phyloP scores from a whole-genome alignment of 129 eudicot genomes.

The Arctium lappa region DNA sequence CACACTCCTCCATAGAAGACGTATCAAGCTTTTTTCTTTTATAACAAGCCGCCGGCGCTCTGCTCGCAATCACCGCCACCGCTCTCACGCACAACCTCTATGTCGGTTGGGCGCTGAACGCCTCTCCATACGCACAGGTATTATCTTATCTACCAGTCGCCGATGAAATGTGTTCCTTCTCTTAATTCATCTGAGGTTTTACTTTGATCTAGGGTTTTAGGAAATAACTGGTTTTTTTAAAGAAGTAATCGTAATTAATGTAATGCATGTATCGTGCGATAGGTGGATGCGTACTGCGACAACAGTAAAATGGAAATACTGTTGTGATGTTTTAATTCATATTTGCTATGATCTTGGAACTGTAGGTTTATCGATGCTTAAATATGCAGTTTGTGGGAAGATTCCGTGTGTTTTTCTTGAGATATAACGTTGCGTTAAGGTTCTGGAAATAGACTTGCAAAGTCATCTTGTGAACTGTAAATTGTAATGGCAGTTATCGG shows the following conservation, averaged over 20 bases:
- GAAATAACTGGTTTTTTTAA: background rate
- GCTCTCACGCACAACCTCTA: background rate
- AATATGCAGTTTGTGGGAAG: constrained; percentile 1
- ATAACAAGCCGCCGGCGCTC: constrained; percentile 31
- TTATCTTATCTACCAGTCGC: background rate
- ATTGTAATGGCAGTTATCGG: background rate
- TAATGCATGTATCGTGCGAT: background rate
- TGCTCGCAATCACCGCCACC: constrained; percentile 6
- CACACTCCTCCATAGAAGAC: background rate
- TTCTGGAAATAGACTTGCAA: background rate
- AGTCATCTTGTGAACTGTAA: background rate
- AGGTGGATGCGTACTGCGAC: constrained; percentile 3
- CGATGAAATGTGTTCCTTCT: background rate
- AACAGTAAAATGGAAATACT: background rate
- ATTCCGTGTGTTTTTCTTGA: background rate
- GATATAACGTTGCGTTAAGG: background rate
- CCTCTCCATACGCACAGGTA: constrained; percentile 14
- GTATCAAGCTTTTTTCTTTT: constrained; percentile 3
- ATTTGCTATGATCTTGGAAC: constrained; percentile 5
- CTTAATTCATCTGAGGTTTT: constrained; percentile 16
- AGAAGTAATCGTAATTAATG: background rate
- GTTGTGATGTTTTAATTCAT: constrained; percentile 11
- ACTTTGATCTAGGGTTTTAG: constrained; percentile 31
- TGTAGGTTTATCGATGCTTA: background rate
- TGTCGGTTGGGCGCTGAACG: constrained; percentile 15